A percentile compares a stretch with the other conserved stretches of the same genome.
These are phyloP conservation scores for Leucocoprinus sp. DNA, from an alignment of 768 basidiomycete genomes.

Conservation along the genomic window DNA sequence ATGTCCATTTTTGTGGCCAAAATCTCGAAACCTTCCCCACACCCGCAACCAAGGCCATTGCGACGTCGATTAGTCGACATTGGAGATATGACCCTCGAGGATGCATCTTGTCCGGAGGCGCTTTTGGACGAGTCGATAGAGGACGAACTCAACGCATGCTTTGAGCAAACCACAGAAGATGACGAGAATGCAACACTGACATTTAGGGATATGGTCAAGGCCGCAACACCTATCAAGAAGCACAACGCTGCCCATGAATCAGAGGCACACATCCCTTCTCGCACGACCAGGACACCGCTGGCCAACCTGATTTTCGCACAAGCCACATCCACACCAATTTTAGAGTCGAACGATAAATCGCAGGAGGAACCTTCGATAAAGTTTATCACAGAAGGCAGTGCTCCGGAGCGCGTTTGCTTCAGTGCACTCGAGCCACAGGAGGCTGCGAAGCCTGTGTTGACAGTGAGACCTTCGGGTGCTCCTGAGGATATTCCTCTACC, in stretches of 20 bases:
- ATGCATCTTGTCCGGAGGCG: slow-evolving; percentile 21
- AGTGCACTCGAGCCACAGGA: neutral
- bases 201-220: slow-evolving; percentile 25
- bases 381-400: neutral
- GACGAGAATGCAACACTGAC: slow-evolving; percentile 32
- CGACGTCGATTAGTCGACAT: slow-evolving; percentile 40
- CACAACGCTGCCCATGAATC: slow-evolving; percentile 14
- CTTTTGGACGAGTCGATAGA: slow-evolving; percentile 26
- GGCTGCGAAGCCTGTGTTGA: neutral
- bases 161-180: slow-evolving; percentile 20
- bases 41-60: slow-evolving; percentile 21
- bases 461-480: neutral
- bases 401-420: neutral
- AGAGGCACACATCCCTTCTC: slow-evolving; percentile 15
- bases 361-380: neutral
- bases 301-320: slow-evolving; percentile 26
- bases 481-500: slow-evolving; percentile 6
- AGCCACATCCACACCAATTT: slow-evolving; percentile 20
- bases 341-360: neutral
- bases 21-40: slow-evolving; percentile 18
- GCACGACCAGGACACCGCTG: slow-evolving; percentile 29
- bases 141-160: slow-evolving; percentile 16
- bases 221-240: slow-evolving; percentile 26
- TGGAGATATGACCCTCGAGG: slow-evolving; percentile 39
- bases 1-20: slow-evolving; percentile 31